phyloP scores from a whole-genome alignment of 2,329 filamentous ascomycete genomes.

The Alternaria sp. region DNA sequence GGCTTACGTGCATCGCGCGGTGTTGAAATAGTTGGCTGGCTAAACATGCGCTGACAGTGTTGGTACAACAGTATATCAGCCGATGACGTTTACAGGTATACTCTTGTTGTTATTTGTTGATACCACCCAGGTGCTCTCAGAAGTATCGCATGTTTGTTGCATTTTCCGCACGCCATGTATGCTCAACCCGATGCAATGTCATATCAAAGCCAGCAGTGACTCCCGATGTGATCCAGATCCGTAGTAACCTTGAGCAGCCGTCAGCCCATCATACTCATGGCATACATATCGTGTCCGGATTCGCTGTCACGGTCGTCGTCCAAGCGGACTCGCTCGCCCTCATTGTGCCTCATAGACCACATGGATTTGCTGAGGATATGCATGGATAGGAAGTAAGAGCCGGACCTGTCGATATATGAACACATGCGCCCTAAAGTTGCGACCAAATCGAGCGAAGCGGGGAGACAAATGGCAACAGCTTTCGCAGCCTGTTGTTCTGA shows the following conservation, averaged over 20 bases:
- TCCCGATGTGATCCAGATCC: conserved; percentile 67
- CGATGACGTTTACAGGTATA: background rate
- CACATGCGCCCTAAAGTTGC: background rate
- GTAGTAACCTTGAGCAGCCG: conserved; percentile 59
- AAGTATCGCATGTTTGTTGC: conserved; percentile 58
- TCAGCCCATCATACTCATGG: conserved; percentile 66
- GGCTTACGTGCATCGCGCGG: background rate
- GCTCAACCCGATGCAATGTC: conserved; percentile 61
- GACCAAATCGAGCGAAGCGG: conserved; percentile 15
- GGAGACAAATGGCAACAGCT: conserved; percentile 18
- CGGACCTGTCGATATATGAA: background rate
- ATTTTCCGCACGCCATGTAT: conserved; percentile 60
- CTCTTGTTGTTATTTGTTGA: background rate
- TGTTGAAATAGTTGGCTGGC: background rate
- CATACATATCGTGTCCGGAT: conserved; percentile 64
- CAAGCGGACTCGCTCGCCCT: conserved; percentile 51
- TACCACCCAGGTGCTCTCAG: background rate
- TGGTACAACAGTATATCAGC: background rate
- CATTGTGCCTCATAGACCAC: conserved; percentile 1
- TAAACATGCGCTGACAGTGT: background rate
- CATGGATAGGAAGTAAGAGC: background rate
- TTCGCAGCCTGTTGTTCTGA: conserved; percentile 25
- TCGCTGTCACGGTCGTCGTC: conserved; percentile 51
- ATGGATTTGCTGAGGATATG: background rate
- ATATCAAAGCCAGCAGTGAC: conserved; percentile 67